phyloP scores from a whole-genome alignment of 352 stramenopile species.

The Phytophthora boehmeriae region DNA sequence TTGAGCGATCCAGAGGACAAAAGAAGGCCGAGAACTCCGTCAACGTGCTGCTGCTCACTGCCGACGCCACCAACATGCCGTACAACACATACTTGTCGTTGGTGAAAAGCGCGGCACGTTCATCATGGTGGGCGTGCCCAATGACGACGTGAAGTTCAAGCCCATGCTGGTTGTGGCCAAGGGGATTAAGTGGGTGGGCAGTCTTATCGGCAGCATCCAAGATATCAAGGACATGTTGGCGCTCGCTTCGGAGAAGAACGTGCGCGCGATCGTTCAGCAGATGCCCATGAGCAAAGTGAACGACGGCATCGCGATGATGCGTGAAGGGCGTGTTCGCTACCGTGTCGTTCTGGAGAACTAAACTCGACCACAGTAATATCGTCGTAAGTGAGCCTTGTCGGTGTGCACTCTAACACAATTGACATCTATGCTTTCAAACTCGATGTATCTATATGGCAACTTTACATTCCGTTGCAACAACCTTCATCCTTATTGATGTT shows the following conservation, averaged over 20 bases:
- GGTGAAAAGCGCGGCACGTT: constrained; percentile 2
- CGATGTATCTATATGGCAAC: too few species aligned
- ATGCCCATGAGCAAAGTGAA: constrained; percentile 4
- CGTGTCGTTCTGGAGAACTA: constrained; percentile 1
- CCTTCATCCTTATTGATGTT: too few species aligned
- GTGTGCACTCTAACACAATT: too few species aligned
- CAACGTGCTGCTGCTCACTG: constrained; percentile 1
- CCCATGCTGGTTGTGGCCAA: constrained; percentile 3
- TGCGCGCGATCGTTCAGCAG: neutral
- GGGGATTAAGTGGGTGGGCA: constrained; percentile 3
- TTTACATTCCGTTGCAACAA: too few species aligned
- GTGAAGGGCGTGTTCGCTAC: neutral
- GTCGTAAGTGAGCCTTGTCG: neutral
- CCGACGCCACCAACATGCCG: neutral
- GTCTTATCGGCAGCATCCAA: constrained; percentile 3
- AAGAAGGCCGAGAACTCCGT: constrained; percentile 1
- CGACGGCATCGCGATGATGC: neutral
- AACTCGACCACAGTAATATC: too few species aligned
- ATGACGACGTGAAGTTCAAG: constrained; percentile 1
- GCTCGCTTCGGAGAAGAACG: constrained; percentile 2
- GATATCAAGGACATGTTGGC: constrained; percentile 3
- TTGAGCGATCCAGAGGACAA: neutral
- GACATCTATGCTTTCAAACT: too few species aligned
- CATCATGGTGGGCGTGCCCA: constrained; percentile 2
- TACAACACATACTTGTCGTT: constrained; percentile 2